A percentile compares a stretch with the other conserved stretches of the same genome.
These are phyloP conservation scores for Claviceps lovelessii DNA, from an alignment of 2,329 filamentous ascomycete species.

Conservation along the genomic window DNA sequence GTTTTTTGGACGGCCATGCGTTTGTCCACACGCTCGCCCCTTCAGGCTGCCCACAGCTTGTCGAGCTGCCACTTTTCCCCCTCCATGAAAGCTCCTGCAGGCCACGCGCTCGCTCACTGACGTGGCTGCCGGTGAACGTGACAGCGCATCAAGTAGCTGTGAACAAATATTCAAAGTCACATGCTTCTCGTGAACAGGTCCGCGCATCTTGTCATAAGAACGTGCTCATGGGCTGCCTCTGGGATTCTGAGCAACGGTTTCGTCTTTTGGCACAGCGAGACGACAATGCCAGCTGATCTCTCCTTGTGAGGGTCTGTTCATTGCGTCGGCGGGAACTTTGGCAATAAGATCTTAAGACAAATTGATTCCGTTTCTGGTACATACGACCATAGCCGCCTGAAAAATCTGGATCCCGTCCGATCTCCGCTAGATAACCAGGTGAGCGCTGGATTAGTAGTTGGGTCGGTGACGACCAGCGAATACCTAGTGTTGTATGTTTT, in stretches of 20 bases:
- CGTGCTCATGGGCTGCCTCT: no score
- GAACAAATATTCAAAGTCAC: no score
- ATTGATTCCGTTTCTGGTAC: background rate
- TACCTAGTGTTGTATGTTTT: background rate
- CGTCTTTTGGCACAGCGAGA: no score
- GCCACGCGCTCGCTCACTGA: background rate
- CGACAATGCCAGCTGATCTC: no score
- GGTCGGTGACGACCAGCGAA: background rate
- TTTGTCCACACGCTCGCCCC: background rate
- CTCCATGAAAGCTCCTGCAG: background rate
- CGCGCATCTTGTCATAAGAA: no score
- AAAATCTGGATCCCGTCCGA: background rate
- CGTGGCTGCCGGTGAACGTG: no score
- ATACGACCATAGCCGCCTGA: background rate
- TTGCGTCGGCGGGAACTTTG: no score
- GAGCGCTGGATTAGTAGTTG: background rate
- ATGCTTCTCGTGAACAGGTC: no score
- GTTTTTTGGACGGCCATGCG: no score
- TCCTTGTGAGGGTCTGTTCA: no score
- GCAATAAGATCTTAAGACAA: background rate
- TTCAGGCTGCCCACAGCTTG: no score
- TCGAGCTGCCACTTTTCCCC: background rate
- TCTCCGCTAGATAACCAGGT: background rate
- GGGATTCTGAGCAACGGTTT: no score
- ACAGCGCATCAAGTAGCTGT: background rate